Conservation (phyloP, 2,329 filamentous ascomycete species). For the Aspergillus pseudoterreus region DNA sequence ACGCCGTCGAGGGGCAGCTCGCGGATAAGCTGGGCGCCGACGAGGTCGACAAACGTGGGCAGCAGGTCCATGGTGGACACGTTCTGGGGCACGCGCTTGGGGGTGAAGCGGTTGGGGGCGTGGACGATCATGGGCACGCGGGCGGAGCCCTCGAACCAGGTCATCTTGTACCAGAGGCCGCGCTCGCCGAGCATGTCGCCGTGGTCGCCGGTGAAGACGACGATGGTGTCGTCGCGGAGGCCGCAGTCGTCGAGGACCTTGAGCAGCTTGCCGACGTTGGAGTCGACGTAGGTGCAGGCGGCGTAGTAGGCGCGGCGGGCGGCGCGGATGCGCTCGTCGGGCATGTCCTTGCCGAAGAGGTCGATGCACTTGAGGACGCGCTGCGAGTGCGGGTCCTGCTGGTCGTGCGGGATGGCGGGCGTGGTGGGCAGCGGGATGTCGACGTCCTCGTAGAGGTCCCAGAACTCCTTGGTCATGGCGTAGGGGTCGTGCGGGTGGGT, state of each 20-base stretch:
- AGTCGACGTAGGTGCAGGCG: constrained; percentile 88
- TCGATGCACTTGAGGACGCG: constrained; percentile 83
- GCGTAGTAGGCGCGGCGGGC: constrained; percentile 89
- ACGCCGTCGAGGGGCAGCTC: constrained; percentile 81
- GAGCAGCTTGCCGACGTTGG: constrained; percentile 81
- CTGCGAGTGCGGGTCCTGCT: constrained; percentile 83
- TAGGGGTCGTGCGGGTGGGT: constrained; percentile 95
- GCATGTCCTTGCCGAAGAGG: constrained; percentile 77
- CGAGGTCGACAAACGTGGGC: constrained; percentile 81
- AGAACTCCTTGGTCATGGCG: constrained; percentile 89
- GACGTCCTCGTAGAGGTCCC: constrained; percentile 85
- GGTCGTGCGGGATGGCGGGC: constrained; percentile 66
- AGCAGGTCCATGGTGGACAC: constrained; percentile 90
- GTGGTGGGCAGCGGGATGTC: constrained; percentile 82
- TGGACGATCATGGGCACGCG: constrained; percentile 84
- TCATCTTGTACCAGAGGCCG: constrained; percentile 95
- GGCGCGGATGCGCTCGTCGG: constrained; percentile 78
- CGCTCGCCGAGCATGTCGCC: constrained; percentile 95
- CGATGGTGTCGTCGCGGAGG: constrained; percentile 78
- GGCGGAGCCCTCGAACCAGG: constrained; percentile 87
- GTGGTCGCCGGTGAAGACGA: constrained; percentile 91
- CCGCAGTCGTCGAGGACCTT: constrained; percentile 73
- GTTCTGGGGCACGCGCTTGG: constrained; percentile 74
- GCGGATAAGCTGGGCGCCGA: constrained; percentile 65
- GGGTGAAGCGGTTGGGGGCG: constrained; percentile 69